Evolutionary conservation across 306 rosid genomes (phyloP).

Genomic region (Albizia julibrissin): DNA sequence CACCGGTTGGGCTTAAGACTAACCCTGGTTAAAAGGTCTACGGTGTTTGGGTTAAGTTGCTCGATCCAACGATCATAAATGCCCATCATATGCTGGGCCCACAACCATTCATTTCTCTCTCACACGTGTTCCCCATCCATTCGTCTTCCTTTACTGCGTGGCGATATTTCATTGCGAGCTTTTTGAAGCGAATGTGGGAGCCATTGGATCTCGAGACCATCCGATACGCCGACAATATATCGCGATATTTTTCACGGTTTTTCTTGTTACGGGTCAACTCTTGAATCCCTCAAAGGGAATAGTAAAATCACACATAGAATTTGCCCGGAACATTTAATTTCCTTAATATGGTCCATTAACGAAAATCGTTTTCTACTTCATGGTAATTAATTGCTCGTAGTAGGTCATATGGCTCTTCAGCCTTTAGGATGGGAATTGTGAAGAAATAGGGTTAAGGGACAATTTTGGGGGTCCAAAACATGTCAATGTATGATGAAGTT

Average conservation of each 20-base stretch:
- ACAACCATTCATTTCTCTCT: neutral
- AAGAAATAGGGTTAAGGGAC: too few species aligned
- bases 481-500: neutral
- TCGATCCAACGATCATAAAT: neutral
- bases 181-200: neutral
- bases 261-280: neutral
- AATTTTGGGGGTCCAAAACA: neutral
- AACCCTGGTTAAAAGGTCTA: constrained; percentile 37
- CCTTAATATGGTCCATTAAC: neutral
- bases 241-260: constrained; percentile 41
- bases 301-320: neutral
- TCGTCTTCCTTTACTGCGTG: neutral
- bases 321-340: neutral
- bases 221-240: constrained; percentile 70
- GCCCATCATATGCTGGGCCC: constrained; percentile 34
- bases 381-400: too few species aligned
- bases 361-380: neutral
- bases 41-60: neutral
- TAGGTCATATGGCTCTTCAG: neutral
- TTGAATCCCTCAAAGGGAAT: neutral
- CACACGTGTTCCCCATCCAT: constrained; percentile 22
- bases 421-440: neutral
- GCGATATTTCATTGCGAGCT: neutral
- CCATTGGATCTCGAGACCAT: constrained; percentile 20
- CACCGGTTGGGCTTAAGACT: neutral